A percentile compares a stretch with the other conserved stretches of the same genome.
Evolutionary conservation across 1,139 yeast species (phyloP).

Genomic region (Magnusiomyces sp.): DNA sequence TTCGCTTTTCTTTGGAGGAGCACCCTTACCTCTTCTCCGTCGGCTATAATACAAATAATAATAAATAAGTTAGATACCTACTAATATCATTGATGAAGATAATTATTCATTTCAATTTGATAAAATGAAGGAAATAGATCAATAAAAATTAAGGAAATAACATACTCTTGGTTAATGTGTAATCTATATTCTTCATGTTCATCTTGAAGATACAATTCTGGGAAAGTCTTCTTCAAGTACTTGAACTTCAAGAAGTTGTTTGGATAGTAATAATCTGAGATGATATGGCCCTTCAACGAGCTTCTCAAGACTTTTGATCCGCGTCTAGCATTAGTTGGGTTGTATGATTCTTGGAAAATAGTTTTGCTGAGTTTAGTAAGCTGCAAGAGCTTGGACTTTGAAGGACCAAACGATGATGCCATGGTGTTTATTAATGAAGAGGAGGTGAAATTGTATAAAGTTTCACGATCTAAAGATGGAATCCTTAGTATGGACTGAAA

Average conservation of each 20-base stretch:
- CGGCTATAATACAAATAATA: conserved; percentile 28
- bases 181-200: conserved; percentile 58
- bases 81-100: not conserved
- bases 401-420: conserved; percentile 4
- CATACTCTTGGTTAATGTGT: conserved; percentile 24
- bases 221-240: conserved; percentile 49
- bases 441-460: not conserved
- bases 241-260: conserved; percentile 53
- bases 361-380: conserved; percentile 50
- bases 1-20: conserved; percentile 67
- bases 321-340: conserved; percentile 63
- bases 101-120: not conserved
- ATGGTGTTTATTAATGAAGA: not conserved
- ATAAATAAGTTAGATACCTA: not conserved
- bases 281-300: conserved; percentile 66
- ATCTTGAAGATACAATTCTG: conserved; percentile 55
- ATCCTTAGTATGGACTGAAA: no score
- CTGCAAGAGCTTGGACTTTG: conserved; percentile 42
- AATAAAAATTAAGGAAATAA: not conserved
- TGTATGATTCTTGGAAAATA: conserved; percentile 55
- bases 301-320: conserved; percentile 69
- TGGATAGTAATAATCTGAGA: conserved; percentile 69
- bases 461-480: no score
- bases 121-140: not conserved
- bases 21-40: conserved; percentile 87